Evolutionary conservation across 306 rosid genomes (phyloP), one percentile per base, ranked within the genome.

Genomic region (Bauhinia variegata): DNA sequence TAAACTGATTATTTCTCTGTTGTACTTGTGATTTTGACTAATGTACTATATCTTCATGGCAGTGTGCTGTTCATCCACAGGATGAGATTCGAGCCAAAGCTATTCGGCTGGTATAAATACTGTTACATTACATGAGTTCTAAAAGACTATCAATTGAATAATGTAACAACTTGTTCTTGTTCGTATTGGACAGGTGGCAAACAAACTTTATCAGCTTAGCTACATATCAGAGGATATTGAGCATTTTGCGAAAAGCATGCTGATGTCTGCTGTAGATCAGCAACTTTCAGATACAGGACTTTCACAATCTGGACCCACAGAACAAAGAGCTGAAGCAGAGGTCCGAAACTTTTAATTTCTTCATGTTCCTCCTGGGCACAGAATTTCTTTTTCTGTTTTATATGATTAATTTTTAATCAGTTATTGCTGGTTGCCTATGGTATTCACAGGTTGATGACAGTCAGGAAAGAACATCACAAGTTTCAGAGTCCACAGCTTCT

Each of bases 41-140:
- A 71, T 19, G 16, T 46, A 19, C 73, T 69, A 53, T 74, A 67
- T 75, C 47, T 63, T 54, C 12, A 34, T 83, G 76, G 84, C 91
- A 93, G 99, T 93, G 99, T 83, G 90, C 97, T 59, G 78, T 86
- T 32, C 99, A 93, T 77, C 34, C 87, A n/a, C 96, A 93, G 78
- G 96, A 90, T 70, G 96, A 93, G 76, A 88, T 90, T 65, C 90
- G 99, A 68, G 88, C 99, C 60, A 93, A 86, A 85, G 96, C 97
- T 83, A 90, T 90, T 53, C 89, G 99, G 61, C 89, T 93, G 97
- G 99, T 93, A 90, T n/a, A 63, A 6, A 62, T 79, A 47, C 53
- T n/a, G n/a, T 67, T 55, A 50, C 54, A 53, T 46, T 60, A 34
- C 63, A 65, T 49, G 47, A 63, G 17, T 51, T n/a, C 67, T 69